Conservation (phyloP, 495 filamentous ascomycete genomes). For the Penicillium turbatum region DNA sequence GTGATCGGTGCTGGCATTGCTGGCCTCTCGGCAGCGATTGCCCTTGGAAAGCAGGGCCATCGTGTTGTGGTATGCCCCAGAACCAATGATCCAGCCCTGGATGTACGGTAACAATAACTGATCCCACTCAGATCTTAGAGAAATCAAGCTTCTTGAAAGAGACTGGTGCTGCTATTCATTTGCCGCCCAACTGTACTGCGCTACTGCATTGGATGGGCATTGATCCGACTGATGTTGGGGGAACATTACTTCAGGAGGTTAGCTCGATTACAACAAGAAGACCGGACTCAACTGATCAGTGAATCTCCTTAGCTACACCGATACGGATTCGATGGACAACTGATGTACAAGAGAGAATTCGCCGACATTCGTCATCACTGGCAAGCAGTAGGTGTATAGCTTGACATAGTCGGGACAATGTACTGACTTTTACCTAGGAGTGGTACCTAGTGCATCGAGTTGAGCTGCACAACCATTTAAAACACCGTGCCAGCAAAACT, state of each 20-base stretch:
- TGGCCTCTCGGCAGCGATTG: constrained; percentile 30
- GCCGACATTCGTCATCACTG: constrained; percentile 14
- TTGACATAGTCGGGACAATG: not conserved
- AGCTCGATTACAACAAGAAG: not conserved
- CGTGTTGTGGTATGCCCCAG: constrained; percentile 21
- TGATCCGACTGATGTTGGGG: constrained; percentile 33
- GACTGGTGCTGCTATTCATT: constrained; percentile 51
- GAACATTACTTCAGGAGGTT: constrained; percentile 25
- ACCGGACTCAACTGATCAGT: not conserved
- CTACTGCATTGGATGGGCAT: constrained; percentile 47
- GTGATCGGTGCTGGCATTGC: constrained; percentile 31
- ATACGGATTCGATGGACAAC: constrained; percentile 16
- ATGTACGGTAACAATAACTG: not conserved
- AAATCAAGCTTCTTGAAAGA: constrained; percentile 50
- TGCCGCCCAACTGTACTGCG: constrained; percentile 47
- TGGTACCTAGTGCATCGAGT: constrained; percentile 50
- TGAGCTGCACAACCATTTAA: constrained; percentile 48
- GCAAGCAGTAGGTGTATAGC: constrained; percentile 21
- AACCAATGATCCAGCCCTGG: not conserved
- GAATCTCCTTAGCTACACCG: constrained; percentile 16
- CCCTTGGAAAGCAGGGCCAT: constrained; percentile 30
- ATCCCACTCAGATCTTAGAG: constrained; percentile 40
- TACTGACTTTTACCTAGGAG: constrained; percentile 14
- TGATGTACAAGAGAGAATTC: constrained; percentile 21
- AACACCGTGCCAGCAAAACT: constrained; percentile 31